These are phyloP conservation scores for Magnolia kwangsiensis DNA, from an alignment of 164 flowering plant genomes.

Conservation along the genomic window DNA sequence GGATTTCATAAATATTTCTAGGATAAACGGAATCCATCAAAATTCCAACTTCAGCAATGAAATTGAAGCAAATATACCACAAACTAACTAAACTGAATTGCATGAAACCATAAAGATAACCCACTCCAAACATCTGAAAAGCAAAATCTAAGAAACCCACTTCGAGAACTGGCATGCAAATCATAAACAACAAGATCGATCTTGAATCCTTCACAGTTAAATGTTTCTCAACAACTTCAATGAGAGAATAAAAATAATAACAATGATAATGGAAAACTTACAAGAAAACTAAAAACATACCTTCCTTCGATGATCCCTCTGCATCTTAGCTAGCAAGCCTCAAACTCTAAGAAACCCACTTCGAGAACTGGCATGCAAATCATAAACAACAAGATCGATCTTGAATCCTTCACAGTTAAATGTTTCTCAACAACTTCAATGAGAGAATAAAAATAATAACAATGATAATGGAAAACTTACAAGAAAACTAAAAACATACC, in stretches of 20 bases:
- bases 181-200: neutral
- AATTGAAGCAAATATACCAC: neutral
- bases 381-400: neutral
- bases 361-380: neutral
- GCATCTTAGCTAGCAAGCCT: constrained; percentile 53
- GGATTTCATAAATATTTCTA: too few species aligned
- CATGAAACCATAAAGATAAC: neutral
- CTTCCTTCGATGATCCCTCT: constrained; percentile 79
- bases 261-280: neutral
- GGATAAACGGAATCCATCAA: neutral
- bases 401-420: neutral
- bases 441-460: neutral
- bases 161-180: neutral
- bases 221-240: neutral
- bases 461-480: neutral
- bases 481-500: constrained; percentile 29
- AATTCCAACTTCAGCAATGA: neutral
- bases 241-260: neutral
- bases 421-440: neutral
- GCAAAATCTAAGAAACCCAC: neutral
- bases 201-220: neutral
- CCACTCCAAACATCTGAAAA: neutral
- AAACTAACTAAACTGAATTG: neutral
- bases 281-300: constrained; percentile 20
- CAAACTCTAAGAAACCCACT: neutral